A percentile compares a stretch with the other conserved stretches of the same genome.
These are phyloP conservation scores for Pichia cactophila DNA, from an alignment of 1,139 yeast species.

Conservation along the genomic window DNA sequence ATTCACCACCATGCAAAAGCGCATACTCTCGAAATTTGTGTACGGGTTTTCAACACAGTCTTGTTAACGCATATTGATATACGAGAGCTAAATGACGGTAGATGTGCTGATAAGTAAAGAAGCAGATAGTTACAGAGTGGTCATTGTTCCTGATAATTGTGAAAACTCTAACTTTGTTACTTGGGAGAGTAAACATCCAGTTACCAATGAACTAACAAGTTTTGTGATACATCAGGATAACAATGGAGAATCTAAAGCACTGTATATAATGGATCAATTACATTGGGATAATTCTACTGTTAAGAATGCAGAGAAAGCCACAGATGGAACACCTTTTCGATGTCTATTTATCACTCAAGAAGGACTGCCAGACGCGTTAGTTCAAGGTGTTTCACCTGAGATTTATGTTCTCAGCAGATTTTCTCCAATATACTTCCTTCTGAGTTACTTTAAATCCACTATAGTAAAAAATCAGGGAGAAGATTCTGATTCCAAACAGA, in stretches of 20 bases:
- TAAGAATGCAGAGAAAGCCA: constrained; percentile 4
- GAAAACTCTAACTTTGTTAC: not conserved
- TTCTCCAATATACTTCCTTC: constrained; percentile 36
- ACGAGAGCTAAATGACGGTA: not conserved
- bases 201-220: not conserved
- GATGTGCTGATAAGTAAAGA: not conserved
- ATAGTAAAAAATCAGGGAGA: constrained; percentile 24
- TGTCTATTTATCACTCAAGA: constrained; percentile 18
- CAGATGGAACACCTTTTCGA: constrained; percentile 11
- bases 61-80: too few species aligned
- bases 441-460: constrained; percentile 31
- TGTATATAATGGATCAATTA: constrained; percentile 30
- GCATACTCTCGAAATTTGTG: not conserved
- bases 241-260: constrained; percentile 14
- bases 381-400: constrained; percentile 29
- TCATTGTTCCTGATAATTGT: constrained; percentile 3
- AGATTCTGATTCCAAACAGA: constrained; percentile 12
- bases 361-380: constrained; percentile 8
- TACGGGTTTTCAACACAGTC: not conserved
- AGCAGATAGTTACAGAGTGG: not conserved
- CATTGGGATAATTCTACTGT: constrained; percentile 10
- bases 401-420: constrained; percentile 38
- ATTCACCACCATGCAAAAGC: not conserved
- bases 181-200: constrained; percentile 6
- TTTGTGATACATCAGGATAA: constrained; percentile 1